Base-by-base conservation (phyloP, 371 early-diverging fungal genomes). In the Rhizopus delemar region DNA sequence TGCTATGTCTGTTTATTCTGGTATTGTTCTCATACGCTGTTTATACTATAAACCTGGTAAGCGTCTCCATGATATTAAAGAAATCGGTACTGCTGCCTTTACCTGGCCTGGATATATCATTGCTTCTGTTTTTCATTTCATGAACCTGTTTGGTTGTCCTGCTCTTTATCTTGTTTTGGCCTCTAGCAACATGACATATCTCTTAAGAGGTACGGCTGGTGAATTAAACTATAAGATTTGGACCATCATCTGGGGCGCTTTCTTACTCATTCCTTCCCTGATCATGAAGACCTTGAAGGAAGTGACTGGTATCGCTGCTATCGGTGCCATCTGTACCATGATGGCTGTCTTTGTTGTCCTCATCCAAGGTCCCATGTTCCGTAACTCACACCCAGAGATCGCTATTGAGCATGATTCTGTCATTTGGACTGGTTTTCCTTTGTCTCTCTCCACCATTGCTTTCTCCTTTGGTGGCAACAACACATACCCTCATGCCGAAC, bases 131-230 rank as follows among this genome's bases (percentile, higher is more conserved):
- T 83, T 90, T 57, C 85, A 90, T 51, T 75, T 87, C 61, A 63
- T 83, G 8, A 86, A 86, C 52, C 69, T 86, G 0, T 66, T 88
- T 15, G 91, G 92, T 55, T 86, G 86, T 36, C 81, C 87, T 0
- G 80, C 87, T 60, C 78, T 92, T 11, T 93, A 89, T 57, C 77
- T 93, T 28, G 86, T 92, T 36, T 68, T 93, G 48, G 87, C 91
- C 9, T 86, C 83, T 53, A 60, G 70, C 46, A 89, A 88, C 71
- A 76, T 87, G 68, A 46, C 73, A 32, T 68, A 80, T 41, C 72
- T 90, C 31, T 58, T 78, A 56, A 43, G 63, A 28, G 56, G 62
- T 58, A 69, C 72, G 56, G n/a, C 46, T 13, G 68, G 49, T 51
- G 62, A 51, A 9, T 59, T 77, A 9, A 58, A 54, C 22, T 38